Evolutionary conservation across 352 stramenopile species (phyloP).

Genomic region (Globisporangium middletonii): DNA sequence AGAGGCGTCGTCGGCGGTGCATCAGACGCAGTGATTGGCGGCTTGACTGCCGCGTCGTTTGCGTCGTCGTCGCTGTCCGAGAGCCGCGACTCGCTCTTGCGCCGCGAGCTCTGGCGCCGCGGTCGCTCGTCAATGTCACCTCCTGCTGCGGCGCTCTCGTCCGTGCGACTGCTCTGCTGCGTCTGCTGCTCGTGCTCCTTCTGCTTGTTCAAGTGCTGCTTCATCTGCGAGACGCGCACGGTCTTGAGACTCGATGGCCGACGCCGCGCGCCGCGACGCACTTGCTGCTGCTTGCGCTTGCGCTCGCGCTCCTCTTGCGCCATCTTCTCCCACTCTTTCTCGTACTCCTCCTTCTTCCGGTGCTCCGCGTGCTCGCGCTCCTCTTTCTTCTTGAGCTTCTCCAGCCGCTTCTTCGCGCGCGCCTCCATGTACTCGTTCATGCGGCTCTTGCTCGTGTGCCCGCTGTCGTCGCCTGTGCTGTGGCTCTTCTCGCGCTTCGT

Average conservation of each 20-base stretch:
- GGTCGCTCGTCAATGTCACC: slow-evolving; percentile 20
- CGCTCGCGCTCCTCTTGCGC: slow-evolving; percentile 80
- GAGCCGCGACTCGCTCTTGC: slow-evolving; percentile 43
- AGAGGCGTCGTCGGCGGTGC: slow-evolving; percentile 36
- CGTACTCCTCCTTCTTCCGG: slow-evolving; percentile 80
- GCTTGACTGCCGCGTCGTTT: slow-evolving; percentile 16
- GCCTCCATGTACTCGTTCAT: slow-evolving; percentile 90
- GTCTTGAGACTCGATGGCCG: slow-evolving; percentile 79
- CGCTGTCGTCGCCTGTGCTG: slow-evolving; percentile 23
- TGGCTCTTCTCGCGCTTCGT: slow-evolving; percentile 31
- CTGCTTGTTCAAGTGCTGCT: slow-evolving; percentile 77
- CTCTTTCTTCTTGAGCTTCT: slow-evolving; percentile 73
- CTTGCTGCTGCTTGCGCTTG: slow-evolving; percentile 74
- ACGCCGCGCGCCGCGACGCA: slow-evolving; percentile 52
- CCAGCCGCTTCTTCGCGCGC: slow-evolving; percentile 65
- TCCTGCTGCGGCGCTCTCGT: slow-evolving; percentile 16
- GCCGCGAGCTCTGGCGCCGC: slow-evolving; percentile 20
- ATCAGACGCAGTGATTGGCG: neutral
- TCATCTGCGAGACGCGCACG: slow-evolving; percentile 79
- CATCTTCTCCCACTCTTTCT: slow-evolving; percentile 88
- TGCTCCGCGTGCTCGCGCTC: slow-evolving; percentile 66
- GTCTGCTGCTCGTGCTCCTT: slow-evolving; percentile 43
- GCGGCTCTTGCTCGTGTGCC: slow-evolving; percentile 49
- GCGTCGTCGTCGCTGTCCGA: slow-evolving; percentile 55
- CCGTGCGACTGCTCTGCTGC: slow-evolving; percentile 17